phyloP scores from a whole-genome alignment of 768 basidiomycete genomes.

The Leccinellum rugosiceps region DNA sequence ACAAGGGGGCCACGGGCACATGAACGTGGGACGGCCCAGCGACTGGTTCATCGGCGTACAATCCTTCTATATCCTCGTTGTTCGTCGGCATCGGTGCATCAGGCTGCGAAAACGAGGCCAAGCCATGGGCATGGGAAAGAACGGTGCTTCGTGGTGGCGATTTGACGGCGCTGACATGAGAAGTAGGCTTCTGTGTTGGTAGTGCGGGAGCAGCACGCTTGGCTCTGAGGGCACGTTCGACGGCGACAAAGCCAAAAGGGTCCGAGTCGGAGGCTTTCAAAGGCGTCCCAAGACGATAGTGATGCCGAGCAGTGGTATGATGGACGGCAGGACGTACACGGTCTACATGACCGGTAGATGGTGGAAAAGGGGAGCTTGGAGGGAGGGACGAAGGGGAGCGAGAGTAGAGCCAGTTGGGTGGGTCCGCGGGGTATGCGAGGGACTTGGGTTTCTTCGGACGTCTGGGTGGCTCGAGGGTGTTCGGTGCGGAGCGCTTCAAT shows the following conservation, averaged over 20 bases:
- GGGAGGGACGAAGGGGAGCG: slow-evolving; percentile 32
- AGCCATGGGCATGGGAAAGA: slow-evolving; percentile 10
- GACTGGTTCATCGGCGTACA: slow-evolving; percentile 34
- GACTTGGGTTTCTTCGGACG: slow-evolving; percentile 33
- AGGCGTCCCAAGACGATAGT: slow-evolving; percentile 23
- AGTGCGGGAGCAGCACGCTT: slow-evolving; percentile 30
- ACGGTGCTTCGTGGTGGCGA: slow-evolving; percentile 21
- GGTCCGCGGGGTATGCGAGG: slow-evolving; percentile 29
- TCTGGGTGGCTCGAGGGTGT: slow-evolving; percentile 26
- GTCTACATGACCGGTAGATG: slow-evolving; percentile 20
- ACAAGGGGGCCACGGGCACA: slow-evolving; percentile 21
- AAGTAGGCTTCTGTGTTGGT: slow-evolving; percentile 5
- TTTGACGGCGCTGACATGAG: slow-evolving; percentile 12
- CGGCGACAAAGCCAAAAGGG: slow-evolving; percentile 56
- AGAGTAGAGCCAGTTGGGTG: slow-evolving; percentile 28
- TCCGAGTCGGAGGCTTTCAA: slow-evolving; percentile 38
- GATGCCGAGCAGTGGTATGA: slow-evolving; percentile 8
- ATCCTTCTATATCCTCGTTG: slow-evolving; percentile 32
- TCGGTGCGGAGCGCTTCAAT: slow-evolving; percentile 10
- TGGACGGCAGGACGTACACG: slow-evolving; percentile 3
- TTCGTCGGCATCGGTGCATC: slow-evolving; percentile 32
- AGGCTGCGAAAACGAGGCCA: slow-evolving; percentile 35
- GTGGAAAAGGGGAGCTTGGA: slow-evolving; percentile 32
- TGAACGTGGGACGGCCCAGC: slow-evolving; percentile 24
- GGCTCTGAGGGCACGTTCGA: slow-evolving; percentile 48